phyloP scores from a whole-genome alignment of 2,329 filamentous ascomycete species.

The Fusarium verticillioides region DNA sequence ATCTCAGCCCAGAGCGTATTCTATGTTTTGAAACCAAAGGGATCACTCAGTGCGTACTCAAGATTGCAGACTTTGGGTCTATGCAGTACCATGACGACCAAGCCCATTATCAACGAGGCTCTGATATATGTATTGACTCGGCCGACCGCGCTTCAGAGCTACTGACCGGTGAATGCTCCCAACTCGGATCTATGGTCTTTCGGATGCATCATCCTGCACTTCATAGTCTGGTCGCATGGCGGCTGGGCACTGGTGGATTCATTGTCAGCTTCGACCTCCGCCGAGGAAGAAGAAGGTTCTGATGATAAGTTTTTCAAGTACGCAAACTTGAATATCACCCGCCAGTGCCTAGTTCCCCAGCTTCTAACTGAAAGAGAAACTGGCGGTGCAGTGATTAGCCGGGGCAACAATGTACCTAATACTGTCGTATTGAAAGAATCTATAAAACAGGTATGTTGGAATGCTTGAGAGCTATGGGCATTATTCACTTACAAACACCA shows the following conservation, averaged over 20 bases:
- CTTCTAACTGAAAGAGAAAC: accelerated
- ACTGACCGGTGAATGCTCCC: accelerated
- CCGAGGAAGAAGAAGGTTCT: neutral
- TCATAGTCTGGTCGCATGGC: neutral
- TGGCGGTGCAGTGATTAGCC: neutral
- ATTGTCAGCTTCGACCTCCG: neutral
- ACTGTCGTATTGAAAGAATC: neutral
- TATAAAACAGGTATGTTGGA: neutral
- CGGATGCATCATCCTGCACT: neutral
- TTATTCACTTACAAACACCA: accelerated
- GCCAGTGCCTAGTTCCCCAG: too few relatives aligned
- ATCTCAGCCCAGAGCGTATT: neutral
- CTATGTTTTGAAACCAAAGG: neutral
- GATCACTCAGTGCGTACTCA: neutral
- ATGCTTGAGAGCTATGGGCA: neutral
- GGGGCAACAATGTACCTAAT: too few relatives aligned
- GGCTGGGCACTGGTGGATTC: neutral
- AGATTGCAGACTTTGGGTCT: neutral
- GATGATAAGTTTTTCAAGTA: neutral
- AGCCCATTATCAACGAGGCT: neutral
- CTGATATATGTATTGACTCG: neutral
- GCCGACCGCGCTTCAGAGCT: neutral
- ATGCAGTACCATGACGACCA: neutral
- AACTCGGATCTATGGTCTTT: neutral
- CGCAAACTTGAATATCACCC: neutral